A percentile compares a stretch with the other conserved stretches of the same genome.
phyloP scores from a whole-genome alignment of 1,284 basidiomycete genomes.

The Fomitopsis schrenkii region DNA sequence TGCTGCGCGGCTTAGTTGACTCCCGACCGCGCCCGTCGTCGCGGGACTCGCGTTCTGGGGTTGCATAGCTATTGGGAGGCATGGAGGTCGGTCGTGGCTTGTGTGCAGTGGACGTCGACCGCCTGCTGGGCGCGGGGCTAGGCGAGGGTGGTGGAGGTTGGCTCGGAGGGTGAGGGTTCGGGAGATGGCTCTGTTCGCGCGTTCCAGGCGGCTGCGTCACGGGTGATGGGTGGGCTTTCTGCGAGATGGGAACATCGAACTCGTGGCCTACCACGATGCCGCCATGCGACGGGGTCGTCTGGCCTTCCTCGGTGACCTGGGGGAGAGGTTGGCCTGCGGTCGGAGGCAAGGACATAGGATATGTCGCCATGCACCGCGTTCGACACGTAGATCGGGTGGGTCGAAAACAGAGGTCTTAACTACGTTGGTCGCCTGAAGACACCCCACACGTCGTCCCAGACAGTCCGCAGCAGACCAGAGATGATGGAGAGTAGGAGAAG shows the following conservation, averaged over 20 bases:
- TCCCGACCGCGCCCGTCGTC: conserved; percentile 27
- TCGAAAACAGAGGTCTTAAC: background rate
- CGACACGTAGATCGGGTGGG: conserved; percentile 7
- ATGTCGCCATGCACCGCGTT: conserved; percentile 29
- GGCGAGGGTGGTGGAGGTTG: conserved; percentile 10
- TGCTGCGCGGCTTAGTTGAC: conserved; percentile 34
- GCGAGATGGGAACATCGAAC: conserved; percentile 45
- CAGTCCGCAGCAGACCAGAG: background rate
- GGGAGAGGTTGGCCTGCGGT: conserved; percentile 31
- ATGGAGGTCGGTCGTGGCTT: conserved; percentile 64
- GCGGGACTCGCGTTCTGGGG: conserved; percentile 26
- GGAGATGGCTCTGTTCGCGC: conserved; percentile 3
- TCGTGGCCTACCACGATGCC: conserved; percentile 54
- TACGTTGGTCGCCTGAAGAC: background rate
- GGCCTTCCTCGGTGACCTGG: conserved; percentile 40
- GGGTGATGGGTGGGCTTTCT: conserved; percentile 22
- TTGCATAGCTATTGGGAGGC: conserved; percentile 51
- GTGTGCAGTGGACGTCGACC: conserved; percentile 23
- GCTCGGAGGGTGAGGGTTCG: conserved; percentile 7
- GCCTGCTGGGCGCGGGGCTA: conserved; percentile 22
- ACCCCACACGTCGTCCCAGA: background rate
- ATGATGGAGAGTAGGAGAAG: background rate
- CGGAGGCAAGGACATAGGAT: conserved; percentile 26
- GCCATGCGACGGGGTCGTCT: conserved; percentile 52
- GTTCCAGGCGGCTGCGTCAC: conserved; percentile 21